Evolutionary conservation across 108 stramenopile genomes (phyloP), one percentile per base, ranked within the genome.

Genomic region (Cyclotella cryptica): DNA sequence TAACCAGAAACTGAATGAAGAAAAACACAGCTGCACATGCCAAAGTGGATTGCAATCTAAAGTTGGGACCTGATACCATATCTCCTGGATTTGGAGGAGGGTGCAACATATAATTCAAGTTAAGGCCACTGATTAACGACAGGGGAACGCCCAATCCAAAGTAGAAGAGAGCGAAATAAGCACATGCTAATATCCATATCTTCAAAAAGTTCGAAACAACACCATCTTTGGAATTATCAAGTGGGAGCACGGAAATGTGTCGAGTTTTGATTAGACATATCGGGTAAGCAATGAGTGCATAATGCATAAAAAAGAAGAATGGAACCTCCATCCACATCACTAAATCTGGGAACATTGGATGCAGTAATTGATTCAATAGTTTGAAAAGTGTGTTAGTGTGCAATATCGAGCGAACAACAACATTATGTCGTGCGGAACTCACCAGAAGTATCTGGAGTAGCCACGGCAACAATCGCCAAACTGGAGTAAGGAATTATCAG

Each of bases 281-380:
- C 11, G 80, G 75, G 53, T 75, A 84, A 29, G 45, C 75, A 54
- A 84, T 61, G 29, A 84, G 66, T 13, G 76, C 66, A 65, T 51
- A 66, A 45, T 84, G 84, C 80, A 77, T 84, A 46, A 77, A 77
- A 68, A 84, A 84, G 75, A 84, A 84, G 47, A 81, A 84, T 0
- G 71, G 78, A 14, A 84, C 57, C 69, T 84, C 84, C 65, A 75
- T 71, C 60, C 75, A 81, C 80, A 84, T 76, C 17, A 76, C 77
- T 29, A 84, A 72, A 53, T 84, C 84, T 68, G n/a, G 22, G 24
- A 26, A 5, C 17, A 22, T 47, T 24, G 22, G 46, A n/a, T 39
- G 21, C 30, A 41, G 35, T 42, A 1, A 63, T 13, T 63, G 61
- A 63, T 41, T 3, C 21, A 63, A 18, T 41, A 40, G 40, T n/a